Base-by-base conservation (phyloP, 371 early-diverging fungal species). In the Syncephalastrum sp. region DNA sequence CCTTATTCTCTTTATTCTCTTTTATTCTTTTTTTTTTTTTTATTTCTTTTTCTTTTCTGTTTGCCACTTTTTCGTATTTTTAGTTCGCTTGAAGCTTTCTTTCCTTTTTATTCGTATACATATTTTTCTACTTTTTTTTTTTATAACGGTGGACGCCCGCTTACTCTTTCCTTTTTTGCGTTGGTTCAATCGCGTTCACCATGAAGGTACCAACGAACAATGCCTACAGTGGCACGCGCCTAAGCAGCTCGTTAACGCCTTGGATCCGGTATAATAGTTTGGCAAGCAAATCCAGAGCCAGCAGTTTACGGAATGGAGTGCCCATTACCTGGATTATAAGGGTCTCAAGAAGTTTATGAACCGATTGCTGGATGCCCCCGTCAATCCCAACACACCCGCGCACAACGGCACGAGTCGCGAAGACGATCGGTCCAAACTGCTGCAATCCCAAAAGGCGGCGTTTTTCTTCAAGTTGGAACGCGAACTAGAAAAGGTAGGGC, bases 261-360 rank as follows among this genome's bases (percentile, higher is more conserved):
- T 23, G 15, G 15, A 12, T 19, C 13, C 15, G 23, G 1, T 15
- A 41, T 21, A 15, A 42, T 77, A 97, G 95, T 97, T 97, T 76
- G 97, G 97, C 75, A 97, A 97, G 77, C 92, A 91, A 75, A 94
- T 97, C 60, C 92, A 92, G 77, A 86, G 86, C 61, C 93, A 93
- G 67, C 91, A 90, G 65, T 82, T 88, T 57, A 82, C 91, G 50
- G 96, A 95, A 81, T 95, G 95, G 95, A 87, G 91, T 50, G 83
- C 83, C 53, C 93, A 95, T 69, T 95, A 94, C 68, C 81, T 97
- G 77, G 93, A 91, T 81, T 92, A 92, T 76, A 96, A 96, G 75
- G 94, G 87, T 23, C 83, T 97, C 48, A 97, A 97, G 72, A 96
- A 96, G 79, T 92, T 97, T 59, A 96, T 97, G 65, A 92, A 91